Evolutionary conservation across 2,329 filamentous ascomycete species (phyloP), one percentile per base, ranked within the genome.

Genomic region (Ascochyta fabae): DNA sequence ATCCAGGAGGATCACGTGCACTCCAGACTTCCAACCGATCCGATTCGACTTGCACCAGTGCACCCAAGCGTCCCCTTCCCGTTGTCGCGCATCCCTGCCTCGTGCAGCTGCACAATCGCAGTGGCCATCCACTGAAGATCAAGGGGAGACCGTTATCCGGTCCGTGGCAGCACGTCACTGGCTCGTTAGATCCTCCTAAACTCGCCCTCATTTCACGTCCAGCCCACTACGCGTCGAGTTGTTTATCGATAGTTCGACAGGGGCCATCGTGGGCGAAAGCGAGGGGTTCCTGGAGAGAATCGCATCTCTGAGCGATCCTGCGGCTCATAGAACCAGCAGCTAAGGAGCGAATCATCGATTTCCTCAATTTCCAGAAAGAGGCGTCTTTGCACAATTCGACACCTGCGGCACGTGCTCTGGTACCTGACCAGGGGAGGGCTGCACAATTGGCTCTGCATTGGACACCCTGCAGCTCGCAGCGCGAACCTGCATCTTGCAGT

Each of bases 401-500:
- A 44, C 41, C 43, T 53, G 56, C 61, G 61, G 69, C 64, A 68
- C 66, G 70, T 65, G 64, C 56, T 55, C 38, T 58, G 49, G 60
- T 58, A 56, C 39, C 56, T 62, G 22, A 46, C 31, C 42, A 35
- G 42, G 53, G 36, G 10, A 41, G 58, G 52, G 64, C 63, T 69
- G 66, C 60, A 69, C 64, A 69, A 71, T 68, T 68, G 66, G 69
- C 57, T 60, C 59, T 63, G 50, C 46, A 52, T 35, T 48, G 44
- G 29, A 41, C 54, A 46, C 53, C 52, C 53, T 56, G 59, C 56
- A 59, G 48, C 65, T 56, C 65, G 65, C 71, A 70, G 67, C 62
- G 63, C 62, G 63, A 65, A 68, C 66, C 67, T 73, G 71, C 70
- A 69, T 59, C 61, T 61, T 70, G 66, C 69, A 70, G 63, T 60